Percentiles rank a stretch among this genome's conserved stretches.
Conservation (phyloP, 1,139 yeast species). For the Kluyveromyces marxianus region DNA sequence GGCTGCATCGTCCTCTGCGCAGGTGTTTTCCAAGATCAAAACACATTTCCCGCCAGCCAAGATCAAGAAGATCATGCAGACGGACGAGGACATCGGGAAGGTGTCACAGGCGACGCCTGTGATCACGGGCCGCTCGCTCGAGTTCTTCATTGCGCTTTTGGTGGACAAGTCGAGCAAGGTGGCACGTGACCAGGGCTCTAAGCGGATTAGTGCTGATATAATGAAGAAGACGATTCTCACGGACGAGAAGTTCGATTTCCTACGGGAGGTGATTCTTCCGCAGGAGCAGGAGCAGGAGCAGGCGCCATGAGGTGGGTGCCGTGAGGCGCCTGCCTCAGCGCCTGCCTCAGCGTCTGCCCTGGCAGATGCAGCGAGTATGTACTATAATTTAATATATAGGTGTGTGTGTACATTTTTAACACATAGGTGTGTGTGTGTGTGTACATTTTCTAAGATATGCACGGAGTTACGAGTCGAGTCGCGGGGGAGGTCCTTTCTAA, state of each 20-base stretch:
- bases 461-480: no score
- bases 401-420: constrained; percentile 22
- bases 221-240: constrained; percentile 75
- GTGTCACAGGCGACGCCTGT: constrained; percentile 98
- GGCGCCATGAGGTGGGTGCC: not conserved
- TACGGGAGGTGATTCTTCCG: constrained; percentile 46
- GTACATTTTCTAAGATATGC: no score
- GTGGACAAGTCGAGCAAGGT: constrained; percentile 79
- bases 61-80: constrained; percentile 70
- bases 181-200: constrained; percentile 63
- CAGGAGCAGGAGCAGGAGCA: constrained; percentile 14
- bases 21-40: constrained; percentile 41
- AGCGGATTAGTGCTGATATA: constrained; percentile 77
- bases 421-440: no score
- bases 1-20: not conserved
- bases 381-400: no score
- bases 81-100: constrained; percentile 39
- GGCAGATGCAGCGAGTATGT: not conserved
- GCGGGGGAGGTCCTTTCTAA: no score
- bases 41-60: constrained; percentile 97
- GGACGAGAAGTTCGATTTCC: constrained; percentile 88
- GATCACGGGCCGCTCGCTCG: constrained; percentile 90
- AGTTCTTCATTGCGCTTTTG: constrained; percentile 80
- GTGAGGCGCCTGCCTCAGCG: not conserved
- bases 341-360: not conserved